phyloP scores from a whole-genome alignment of 176 grass and related monocot species.

The Zea mays region DNA sequence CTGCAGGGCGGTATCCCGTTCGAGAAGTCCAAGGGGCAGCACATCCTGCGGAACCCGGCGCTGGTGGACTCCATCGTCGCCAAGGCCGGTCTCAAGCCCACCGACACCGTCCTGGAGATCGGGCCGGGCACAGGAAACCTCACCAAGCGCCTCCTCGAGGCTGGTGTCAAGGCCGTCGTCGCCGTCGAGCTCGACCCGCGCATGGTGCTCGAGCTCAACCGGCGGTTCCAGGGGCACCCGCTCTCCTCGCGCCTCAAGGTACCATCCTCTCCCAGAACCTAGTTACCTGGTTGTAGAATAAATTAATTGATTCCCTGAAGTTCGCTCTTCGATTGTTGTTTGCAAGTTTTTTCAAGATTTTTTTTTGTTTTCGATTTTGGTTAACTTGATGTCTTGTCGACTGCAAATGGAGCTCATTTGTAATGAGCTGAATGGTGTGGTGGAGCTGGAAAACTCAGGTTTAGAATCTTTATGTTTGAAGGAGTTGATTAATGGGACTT shows the following conservation, averaged over 20 bases:
- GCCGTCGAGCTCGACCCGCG: slow-evolving; percentile 97
- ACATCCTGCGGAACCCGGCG: slow-evolving; percentile 81
- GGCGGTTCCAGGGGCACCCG: slow-evolving; percentile 81
- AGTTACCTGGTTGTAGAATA: background rate
- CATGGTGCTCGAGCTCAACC: slow-evolving; percentile 92
- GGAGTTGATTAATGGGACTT: background rate
- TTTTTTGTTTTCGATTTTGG: background rate
- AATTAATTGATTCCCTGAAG: background rate
- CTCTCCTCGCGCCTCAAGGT: slow-evolving; percentile 76
- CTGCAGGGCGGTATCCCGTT: slow-evolving; percentile 82
- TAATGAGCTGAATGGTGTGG: background rate
- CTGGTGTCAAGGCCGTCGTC: slow-evolving; percentile 80
- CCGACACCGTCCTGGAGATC: slow-evolving; percentile 94
- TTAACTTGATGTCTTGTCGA: background rate
- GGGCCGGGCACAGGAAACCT: slow-evolving; percentile 91
- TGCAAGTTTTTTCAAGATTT: background rate
- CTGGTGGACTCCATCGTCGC: slow-evolving; percentile 83
- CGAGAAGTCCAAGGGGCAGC: slow-evolving; percentile 97
- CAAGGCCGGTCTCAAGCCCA: slow-evolving; percentile 88
- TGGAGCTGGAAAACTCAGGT: background rate
- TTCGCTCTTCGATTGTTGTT: background rate
- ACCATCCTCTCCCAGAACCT: background rate
- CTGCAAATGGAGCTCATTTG: background rate
- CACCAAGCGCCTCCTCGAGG: slow-evolving; percentile 87
- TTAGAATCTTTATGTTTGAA: background rate